Evolutionary conservation across 495 filamentous ascomycete species (phyloP).

Genomic region (Hypoxylon lienhwacheense): DNA sequence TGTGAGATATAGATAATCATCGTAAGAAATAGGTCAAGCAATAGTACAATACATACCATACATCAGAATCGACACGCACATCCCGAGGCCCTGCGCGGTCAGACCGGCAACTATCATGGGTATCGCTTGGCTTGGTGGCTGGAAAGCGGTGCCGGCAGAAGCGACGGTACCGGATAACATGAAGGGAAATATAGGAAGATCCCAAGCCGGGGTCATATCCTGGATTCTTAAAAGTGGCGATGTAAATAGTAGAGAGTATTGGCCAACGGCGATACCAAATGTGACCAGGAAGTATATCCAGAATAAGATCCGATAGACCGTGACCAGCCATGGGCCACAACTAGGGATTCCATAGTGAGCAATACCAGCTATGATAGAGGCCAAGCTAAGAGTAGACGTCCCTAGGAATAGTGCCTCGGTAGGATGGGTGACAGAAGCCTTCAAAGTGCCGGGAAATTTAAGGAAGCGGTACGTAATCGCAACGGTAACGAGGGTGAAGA

Average conservation of each 20-base stretch:
- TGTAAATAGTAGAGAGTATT: constrained; percentile 58
- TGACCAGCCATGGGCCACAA: constrained; percentile 44
- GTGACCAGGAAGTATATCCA: constrained; percentile 55
- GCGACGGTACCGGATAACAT: constrained; percentile 58
- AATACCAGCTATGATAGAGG: constrained; percentile 62
- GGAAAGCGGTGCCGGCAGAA: constrained; percentile 42
- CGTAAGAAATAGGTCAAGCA: not conserved
- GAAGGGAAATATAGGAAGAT: constrained; percentile 58
- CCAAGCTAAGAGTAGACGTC: constrained; percentile 66
- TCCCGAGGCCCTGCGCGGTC: constrained; percentile 56
- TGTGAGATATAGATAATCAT: not conserved
- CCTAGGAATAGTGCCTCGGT: constrained; percentile 68
- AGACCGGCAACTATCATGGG: constrained; percentile 55
- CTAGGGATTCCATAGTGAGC: constrained; percentile 59
- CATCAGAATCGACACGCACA: constrained; percentile 53
- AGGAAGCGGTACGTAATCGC: constrained; percentile 61
- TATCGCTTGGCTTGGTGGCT: constrained; percentile 45
- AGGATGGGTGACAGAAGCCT: constrained; percentile 60
- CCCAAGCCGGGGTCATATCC: constrained; percentile 58
- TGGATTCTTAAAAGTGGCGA: constrained; percentile 41
- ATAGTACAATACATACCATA: constrained; percentile 38
- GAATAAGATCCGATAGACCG: constrained; percentile 49
- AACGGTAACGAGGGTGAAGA: constrained; percentile 57
- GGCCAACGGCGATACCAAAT: constrained; percentile 48
- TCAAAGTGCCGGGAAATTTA: constrained; percentile 53